Conservation (phyloP, 179 eudicot species). For the Sideroxylon spinosum region DNA sequence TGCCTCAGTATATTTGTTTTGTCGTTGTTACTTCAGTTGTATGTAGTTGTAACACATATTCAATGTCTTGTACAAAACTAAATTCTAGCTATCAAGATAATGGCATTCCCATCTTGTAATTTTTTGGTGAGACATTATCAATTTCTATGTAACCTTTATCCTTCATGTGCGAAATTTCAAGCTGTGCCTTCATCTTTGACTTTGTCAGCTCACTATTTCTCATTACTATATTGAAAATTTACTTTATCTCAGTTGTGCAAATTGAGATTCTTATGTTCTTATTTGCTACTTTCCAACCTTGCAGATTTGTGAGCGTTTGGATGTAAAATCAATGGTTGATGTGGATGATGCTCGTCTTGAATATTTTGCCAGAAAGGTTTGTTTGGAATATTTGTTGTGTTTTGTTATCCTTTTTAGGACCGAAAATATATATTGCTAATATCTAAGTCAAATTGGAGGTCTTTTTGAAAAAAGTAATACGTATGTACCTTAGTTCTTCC, state of each 20-base stretch:
- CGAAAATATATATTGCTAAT: neutral
- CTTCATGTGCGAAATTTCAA: neutral
- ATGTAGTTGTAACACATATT: neutral
- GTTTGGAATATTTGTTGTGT: constrained; percentile 11
- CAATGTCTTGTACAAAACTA: neutral
- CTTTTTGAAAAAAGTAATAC: too few relatives aligned
- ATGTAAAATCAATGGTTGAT: constrained; percentile 53
- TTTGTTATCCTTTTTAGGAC: neutral
- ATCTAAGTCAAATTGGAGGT: too few relatives aligned
- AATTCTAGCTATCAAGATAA: constrained; percentile 7
- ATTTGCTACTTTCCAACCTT: constrained; percentile 9
- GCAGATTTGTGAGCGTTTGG: constrained; percentile 89
- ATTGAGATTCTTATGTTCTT: neutral
- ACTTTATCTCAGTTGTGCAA: too few relatives aligned
- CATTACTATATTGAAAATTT: too few relatives aligned
- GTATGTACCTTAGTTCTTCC: too few relatives aligned
- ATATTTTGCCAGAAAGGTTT: constrained; percentile 74
- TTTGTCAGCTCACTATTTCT: neutral
- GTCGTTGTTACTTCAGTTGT: constrained; percentile 5
- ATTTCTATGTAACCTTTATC: neutral
- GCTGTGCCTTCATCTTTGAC: neutral
- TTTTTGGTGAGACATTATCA: neutral
- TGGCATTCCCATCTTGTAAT: neutral
- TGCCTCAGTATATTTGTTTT: neutral
- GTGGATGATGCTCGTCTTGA: constrained; percentile 83